These are phyloP conservation scores for Trametes pubescens DNA, from an alignment of 1,284 basidiomycete species.

Conservation along the genomic window DNA sequence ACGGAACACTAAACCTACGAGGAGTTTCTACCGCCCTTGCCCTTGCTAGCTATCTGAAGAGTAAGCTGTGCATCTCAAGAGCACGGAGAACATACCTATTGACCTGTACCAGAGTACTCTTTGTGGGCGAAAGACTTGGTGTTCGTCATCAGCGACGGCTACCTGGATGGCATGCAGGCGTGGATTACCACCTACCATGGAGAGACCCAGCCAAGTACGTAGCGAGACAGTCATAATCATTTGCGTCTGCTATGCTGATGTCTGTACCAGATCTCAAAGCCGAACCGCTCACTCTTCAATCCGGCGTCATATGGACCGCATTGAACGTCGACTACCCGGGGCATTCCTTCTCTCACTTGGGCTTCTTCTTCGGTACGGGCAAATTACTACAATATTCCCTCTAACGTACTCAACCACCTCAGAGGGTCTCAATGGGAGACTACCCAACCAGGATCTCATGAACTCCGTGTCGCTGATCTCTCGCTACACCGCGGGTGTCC, in stretches of 20 bases:
- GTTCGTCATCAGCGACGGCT: constrained; percentile 89
- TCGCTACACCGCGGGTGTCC: constrained; percentile 73
- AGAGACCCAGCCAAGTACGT: constrained; percentile 66
- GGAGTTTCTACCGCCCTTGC: constrained; percentile 88
- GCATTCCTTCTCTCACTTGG: constrained; percentile 95
- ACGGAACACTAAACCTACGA: constrained; percentile 78
- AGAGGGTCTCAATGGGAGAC: constrained; percentile 95
- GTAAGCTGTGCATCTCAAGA: constrained; percentile 49
- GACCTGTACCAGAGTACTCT: constrained; percentile 70
- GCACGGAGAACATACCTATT: background rate
- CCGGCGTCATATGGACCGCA: constrained; percentile 94
- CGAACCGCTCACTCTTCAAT: constrained; percentile 67
- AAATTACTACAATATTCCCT: background rate
- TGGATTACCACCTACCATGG: constrained; percentile 90
- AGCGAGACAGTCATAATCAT: constrained; percentile 26
- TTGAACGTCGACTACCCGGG: constrained; percentile 95
- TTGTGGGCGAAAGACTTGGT: constrained; percentile 96
- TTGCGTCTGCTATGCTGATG: background rate
- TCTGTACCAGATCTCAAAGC: constrained; percentile 64
- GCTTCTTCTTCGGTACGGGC: constrained; percentile 86
- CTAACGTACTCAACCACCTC: constrained; percentile 17
- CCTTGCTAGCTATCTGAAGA: constrained; percentile 83
- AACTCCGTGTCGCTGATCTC: constrained; percentile 86
- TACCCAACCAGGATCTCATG: constrained; percentile 96
- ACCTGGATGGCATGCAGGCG: constrained; percentile 92